Evolutionary conservation across 441 rosid genomes (phyloP).

Genomic region (Dalechampia spathulata): DNA sequence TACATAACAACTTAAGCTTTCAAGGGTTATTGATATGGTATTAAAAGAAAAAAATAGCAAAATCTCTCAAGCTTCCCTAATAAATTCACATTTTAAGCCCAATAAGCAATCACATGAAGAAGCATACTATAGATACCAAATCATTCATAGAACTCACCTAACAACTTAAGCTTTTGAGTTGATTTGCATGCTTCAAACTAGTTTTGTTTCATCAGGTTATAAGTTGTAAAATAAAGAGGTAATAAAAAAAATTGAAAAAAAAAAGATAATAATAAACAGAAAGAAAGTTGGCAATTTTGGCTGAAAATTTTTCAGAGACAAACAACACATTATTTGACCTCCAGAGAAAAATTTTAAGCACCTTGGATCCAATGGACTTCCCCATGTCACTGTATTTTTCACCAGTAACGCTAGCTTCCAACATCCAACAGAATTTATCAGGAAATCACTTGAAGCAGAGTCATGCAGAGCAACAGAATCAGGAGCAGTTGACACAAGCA

Average conservation of each 20-base stretch:
- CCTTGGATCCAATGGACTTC: constrained; percentile 64
- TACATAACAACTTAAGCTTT: no score
- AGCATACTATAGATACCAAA: no score
- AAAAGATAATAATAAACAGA: neutral
- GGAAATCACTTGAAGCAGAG: constrained; percentile 23
- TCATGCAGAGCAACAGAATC: constrained; percentile 30
- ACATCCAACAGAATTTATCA: constrained; percentile 24
- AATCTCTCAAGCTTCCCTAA: no score
- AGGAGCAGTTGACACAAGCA: constrained; percentile 46
- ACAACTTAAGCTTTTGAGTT: no score
- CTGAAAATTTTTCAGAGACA: neutral
- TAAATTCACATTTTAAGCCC: no score
- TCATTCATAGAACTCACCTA: no score
- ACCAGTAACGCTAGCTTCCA: constrained; percentile 83
- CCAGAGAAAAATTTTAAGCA: constrained; percentile 18
- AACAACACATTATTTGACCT: neutral
- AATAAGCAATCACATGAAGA: no score
- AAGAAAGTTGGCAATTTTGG: neutral
- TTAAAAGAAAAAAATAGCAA: no score
- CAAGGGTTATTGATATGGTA: no score
- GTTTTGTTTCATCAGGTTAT: neutral
- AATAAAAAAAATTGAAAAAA: no score
- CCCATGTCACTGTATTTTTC: constrained; percentile 48
- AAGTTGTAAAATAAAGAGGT: no score
- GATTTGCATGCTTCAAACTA: neutral